Base-by-base conservation (phyloP, 352 stramenopile genomes). In the Sclerospora graminicola region DNA sequence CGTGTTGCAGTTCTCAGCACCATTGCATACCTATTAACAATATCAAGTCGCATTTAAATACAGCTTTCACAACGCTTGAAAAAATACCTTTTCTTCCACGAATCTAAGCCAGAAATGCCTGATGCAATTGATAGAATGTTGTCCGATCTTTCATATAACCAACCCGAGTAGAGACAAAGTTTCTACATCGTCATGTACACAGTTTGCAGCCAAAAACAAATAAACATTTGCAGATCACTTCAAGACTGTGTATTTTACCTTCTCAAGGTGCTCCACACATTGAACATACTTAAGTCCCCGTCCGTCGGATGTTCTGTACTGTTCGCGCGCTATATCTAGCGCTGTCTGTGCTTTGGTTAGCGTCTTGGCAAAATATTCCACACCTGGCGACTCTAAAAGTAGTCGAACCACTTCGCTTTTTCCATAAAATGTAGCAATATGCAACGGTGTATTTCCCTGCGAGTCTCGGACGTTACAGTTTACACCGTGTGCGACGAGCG, bases 81-180 rank as follows among this genome's bases (percentile, higher is more conserved):
- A 7, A 26, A 26, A 26, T 26, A 92, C 81, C 78, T 63, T 38
- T 76, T 73, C 54, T 85, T 90, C 81, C 81, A 93, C 41, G 78
- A 88, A 33, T 88, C 75, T 20, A 93, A 54, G 30, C 67, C 56
- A n/a, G 74, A 69, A 10, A 89, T 51, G 0, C 78, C 76, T 2
- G 78, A 86, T 5, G 75, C 69, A 47, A 85, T 63, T 6, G 81
- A 93, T 21, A 89, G 49, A 36, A 90, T 51, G 36, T 88, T 93
- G 48, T 93, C 81, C 2, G 76, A 56, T 46, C 79, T 72, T 57
- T 87, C 69, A 57, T 89, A 78, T 8, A 93, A 42, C 81, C 81
- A 93, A 0, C 76, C 78, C 9, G 76, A 83, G 63, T 87, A 85
- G 7, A 90, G 48, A 32, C 73, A 88, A 0, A 88, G 55, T 78